Evolutionary conservation across 2,329 filamentous ascomycete genomes (phyloP).

Genomic region (Bipolaris victoriae): DNA sequence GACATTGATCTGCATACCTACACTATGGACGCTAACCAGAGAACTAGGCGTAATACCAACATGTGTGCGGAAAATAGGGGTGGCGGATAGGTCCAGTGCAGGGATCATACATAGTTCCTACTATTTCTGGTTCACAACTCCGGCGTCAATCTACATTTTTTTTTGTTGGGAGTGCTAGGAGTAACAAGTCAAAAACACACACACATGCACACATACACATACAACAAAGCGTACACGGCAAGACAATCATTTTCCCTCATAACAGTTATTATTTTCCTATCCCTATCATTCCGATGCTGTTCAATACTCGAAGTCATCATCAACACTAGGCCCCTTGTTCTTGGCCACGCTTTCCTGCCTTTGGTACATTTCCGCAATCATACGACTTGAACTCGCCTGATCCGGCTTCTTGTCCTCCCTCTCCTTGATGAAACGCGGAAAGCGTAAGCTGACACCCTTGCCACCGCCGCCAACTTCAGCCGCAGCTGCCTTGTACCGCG

Average conservation of each 20-base stretch:
- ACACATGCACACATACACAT: neutral
- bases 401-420: constrained; percentile 96
- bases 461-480: constrained; percentile 74
- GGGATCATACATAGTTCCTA: too few species aligned
- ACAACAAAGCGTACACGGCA: neutral
- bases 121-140: too few species aligned
- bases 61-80: too few species aligned
- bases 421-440: constrained; percentile 89
- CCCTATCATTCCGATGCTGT: neutral
- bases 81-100: too few species aligned
- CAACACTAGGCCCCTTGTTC: constrained; percentile 82
- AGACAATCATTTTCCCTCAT: neutral
- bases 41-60: neutral
- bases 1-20: neutral
- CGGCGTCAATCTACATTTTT: too few species aligned
- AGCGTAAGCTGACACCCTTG: constrained; percentile 84
- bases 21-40: neutral
- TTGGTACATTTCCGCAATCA: constrained; percentile 96
- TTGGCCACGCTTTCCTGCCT: constrained; percentile 91
- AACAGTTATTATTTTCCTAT: neutral
- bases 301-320: constrained; percentile 98
- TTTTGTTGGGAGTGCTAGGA: too few species aligned
- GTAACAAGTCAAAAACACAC: neutral
- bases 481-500: constrained; percentile 88
- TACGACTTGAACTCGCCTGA: constrained; percentile 79